Conservation (phyloP, 2,329 filamentous ascomycete genomes). For the Pseudogymnoascus pannorum region DNA sequence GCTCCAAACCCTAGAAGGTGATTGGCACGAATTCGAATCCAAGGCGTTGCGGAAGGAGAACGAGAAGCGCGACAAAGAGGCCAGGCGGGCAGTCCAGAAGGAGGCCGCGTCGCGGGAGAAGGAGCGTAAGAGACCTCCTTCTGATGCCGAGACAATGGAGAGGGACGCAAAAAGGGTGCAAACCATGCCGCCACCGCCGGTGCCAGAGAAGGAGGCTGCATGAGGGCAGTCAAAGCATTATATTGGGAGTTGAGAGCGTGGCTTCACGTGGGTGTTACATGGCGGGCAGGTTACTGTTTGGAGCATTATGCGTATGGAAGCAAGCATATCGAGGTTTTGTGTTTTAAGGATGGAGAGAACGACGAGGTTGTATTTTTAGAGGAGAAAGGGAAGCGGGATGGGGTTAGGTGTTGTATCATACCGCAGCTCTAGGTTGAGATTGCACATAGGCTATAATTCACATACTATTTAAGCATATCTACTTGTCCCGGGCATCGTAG, state of each 20-base stretch:
- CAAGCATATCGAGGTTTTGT: not conserved
- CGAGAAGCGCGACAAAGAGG: conserved; percentile 51
- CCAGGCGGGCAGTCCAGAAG: conserved; percentile 25
- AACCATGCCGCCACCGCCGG: not conserved
- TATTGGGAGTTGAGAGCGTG: not conserved
- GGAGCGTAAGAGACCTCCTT: conserved; percentile 22
- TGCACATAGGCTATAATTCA: conserved; percentile 1
- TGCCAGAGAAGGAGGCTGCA: not conserved
- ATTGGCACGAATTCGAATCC: conserved; percentile 98
- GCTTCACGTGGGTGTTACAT: not conserved
- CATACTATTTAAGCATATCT: not conserved
- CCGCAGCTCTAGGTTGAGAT: not conserved
- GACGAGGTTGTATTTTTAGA: not conserved
- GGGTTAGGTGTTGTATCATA: not conserved
- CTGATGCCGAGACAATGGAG: conserved; percentile 20
- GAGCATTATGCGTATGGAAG: not conserved
- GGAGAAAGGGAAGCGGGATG: not conserved
- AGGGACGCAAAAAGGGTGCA: conserved; percentile 24
- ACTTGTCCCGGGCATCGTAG: not conserved
- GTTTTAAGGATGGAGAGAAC: not conserved
- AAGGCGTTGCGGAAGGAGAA: conserved; percentile 90
- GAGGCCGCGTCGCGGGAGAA: conserved; percentile 22
- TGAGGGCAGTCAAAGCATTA: not conserved
- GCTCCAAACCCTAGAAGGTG: conserved; percentile 73
- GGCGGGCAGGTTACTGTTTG: not conserved